These are phyloP conservation scores for Diutina ranongensis DNA, from an alignment of 1,139 yeast species.

Conservation along the genomic window DNA sequence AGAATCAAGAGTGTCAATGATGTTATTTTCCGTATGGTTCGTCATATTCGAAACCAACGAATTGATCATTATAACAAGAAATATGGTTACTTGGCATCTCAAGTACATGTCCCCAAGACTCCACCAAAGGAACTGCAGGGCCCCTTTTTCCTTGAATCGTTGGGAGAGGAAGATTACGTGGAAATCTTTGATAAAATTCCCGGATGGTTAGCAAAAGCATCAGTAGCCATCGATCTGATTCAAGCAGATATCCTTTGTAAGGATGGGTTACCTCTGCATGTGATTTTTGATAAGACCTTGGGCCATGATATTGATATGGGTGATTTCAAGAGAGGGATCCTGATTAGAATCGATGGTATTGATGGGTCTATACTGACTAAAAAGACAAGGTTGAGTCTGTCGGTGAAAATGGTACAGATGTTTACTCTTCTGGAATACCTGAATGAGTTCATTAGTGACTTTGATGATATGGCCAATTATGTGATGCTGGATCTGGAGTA, in stretches of 20 bases:
- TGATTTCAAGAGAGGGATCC: conserved; percentile 30
- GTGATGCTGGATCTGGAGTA: conserved; percentile 17
- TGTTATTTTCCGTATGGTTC: conserved; percentile 25
- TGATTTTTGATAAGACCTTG: conserved; percentile 16
- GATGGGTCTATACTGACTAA: conserved; percentile 15
- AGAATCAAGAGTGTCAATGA: conserved; percentile 27
- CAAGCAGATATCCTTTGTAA: conserved; percentile 30
- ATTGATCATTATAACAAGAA: conserved; percentile 18
- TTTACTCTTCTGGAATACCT: conserved; percentile 30
- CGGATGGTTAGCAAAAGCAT: conserved; percentile 16
- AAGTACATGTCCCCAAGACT: not conserved
- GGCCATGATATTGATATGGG: conserved; percentile 23
- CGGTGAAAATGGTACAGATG: conserved; percentile 17
- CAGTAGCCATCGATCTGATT: conserved; percentile 17
- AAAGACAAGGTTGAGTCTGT: conserved; percentile 13
- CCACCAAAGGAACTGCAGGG: no score
- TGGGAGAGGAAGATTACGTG: conserved; percentile 9
- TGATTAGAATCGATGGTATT: conserved; percentile 17
- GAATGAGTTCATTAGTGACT: conserved; percentile 26
- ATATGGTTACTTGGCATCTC: conserved; percentile 11
- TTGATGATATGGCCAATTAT: conserved; percentile 19
- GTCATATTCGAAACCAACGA: conserved; percentile 22
- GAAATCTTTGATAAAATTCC: conserved; percentile 26
- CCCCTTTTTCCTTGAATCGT: not conserved
- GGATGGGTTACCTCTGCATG: conserved; percentile 29